Evolutionary conservation across 1,284 basidiomycete species (phyloP).

Genomic region (Ustilago xerochloae): DNA sequence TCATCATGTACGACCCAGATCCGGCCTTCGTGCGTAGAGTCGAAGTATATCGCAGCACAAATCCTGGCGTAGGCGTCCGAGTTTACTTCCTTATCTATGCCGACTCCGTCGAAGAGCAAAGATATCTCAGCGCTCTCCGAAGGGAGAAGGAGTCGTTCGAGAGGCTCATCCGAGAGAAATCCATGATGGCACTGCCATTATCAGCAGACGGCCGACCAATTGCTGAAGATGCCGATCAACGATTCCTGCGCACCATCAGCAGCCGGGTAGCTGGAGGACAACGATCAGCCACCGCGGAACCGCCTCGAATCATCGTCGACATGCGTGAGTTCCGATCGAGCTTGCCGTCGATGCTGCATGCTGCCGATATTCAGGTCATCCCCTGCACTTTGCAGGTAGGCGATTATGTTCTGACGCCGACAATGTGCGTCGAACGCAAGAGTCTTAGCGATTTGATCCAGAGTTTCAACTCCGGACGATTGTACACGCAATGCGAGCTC

Average conservation of each 20-base stretch:
- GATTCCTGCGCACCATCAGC: constrained; percentile 84
- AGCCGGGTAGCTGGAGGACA: constrained; percentile 87
- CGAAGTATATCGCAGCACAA: constrained; percentile 89
- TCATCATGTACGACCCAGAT: constrained; percentile 91
- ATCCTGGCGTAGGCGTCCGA: constrained; percentile 82
- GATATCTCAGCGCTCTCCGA: constrained; percentile 87
- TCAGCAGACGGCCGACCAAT: constrained; percentile 77
- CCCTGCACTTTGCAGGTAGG: constrained; percentile 93
- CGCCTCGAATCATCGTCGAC: constrained; percentile 89
- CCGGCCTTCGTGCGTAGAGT: constrained; percentile 90
- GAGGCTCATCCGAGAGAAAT: constrained; percentile 88
- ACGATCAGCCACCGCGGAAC: constrained; percentile 75
- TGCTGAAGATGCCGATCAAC: constrained; percentile 67
- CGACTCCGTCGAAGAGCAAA: constrained; percentile 93
- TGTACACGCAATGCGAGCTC: constrained; percentile 97
- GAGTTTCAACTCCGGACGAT: constrained; percentile 89
- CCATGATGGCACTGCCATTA: constrained; percentile 92
- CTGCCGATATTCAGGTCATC: constrained; percentile 81
- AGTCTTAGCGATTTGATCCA: constrained; percentile 89
- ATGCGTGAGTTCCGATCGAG: constrained; percentile 96
- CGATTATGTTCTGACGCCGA: constrained; percentile 93
- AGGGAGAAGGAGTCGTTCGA: constrained; percentile 96
- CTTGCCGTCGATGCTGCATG: constrained; percentile 88
- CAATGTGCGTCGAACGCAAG: constrained; percentile 96
- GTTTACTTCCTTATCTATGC: constrained; percentile 96